Base-by-base conservation (phyloP, 768 basidiomycete genomes). In the Boletus vinaceobasis region DNA sequence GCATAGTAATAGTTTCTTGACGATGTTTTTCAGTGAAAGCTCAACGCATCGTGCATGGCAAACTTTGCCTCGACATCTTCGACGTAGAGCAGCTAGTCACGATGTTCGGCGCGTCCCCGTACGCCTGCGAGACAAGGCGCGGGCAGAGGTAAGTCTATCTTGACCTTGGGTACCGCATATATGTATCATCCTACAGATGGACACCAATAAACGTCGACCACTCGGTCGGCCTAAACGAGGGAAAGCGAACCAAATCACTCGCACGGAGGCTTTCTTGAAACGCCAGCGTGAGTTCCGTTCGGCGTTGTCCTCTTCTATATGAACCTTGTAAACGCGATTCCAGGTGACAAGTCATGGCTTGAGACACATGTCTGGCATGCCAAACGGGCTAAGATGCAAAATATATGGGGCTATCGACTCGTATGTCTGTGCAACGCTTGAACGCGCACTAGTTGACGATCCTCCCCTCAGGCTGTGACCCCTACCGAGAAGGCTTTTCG, bases 331-430 rank as follows among this genome's bases (percentile, higher is more conserved):
- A 49, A 32, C 47, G 5, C 36, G 27, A 39, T 46, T 39, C 2
- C 59, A 97, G 95, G 77, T 31, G 80, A 90, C 59, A 98, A 98
- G 69, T 75, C 79, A 13, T 98, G 96, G 96, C 82, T 99, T 0
- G 93, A 96, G 67, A 96, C 94, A 6, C 97, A 99, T 68, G 72
- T 98, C 19, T 98, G 94, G 93, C 96, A 98, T 63, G 90, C 94
- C 1, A 98, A 98, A 71, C 83, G 97, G 7, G 96, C 96, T 86
- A 84, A 87, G 57, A 98, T 98, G 96, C 80, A 86, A 61, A 86
- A 85, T 58, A 78, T 90, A 70, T 98, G 94, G 94, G 93, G 92
- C 0, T 93, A 92, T 68, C 80, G 92, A 61, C 75, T 99, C 50
- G 93, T 92, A 48, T n/a, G 65, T 58, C 27, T 43, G 13, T 44